A percentile compares a stretch with the other conserved stretches of the same genome.
phyloP scores from a whole-genome alignment of 768 basidiomycete genomes.

The Kwoniella mangroviensis region DNA sequence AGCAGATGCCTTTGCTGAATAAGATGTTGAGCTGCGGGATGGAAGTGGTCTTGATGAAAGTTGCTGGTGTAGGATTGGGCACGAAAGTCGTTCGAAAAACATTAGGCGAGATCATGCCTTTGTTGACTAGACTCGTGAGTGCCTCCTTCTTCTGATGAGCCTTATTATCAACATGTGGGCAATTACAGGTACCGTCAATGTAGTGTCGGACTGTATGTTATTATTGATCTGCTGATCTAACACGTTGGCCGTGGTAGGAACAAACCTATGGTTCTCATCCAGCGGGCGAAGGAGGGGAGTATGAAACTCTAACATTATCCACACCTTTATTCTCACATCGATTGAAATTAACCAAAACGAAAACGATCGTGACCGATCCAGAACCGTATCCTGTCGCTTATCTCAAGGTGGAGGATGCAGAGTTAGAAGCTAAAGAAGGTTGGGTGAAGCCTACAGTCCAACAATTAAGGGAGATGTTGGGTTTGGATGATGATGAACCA shows the following conservation, averaged over 20 bases:
- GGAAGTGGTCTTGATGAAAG: slow-evolving; percentile 86
- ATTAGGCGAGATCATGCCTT: slow-evolving; percentile 73
- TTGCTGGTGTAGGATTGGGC: slow-evolving; percentile 89
- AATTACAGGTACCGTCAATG: too few relatives aligned
- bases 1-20: slow-evolving; percentile 79
- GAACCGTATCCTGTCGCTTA: slow-evolving; percentile 82
- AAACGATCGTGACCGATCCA: slow-evolving; percentile 70
- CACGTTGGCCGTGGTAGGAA: slow-evolving; percentile 63
- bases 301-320: slow-evolving; percentile 89
- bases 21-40: slow-evolving; percentile 83
- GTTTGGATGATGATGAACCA: slow-evolving; percentile 26
- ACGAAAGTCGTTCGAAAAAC: slow-evolving; percentile 77
- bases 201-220: neutral
- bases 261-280: slow-evolving; percentile 83
- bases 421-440: slow-evolving; percentile 65
- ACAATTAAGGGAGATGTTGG: slow-evolving; percentile 48
- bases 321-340: slow-evolving; percentile 82
- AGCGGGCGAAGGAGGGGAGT: slow-evolving; percentile 98
- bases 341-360: slow-evolving; percentile 70
- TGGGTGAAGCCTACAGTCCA: slow-evolving; percentile 35
- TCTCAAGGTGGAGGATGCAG: slow-evolving; percentile 74
- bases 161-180: too few relatives aligned
- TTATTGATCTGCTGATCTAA: neutral
- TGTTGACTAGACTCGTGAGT: slow-evolving; percentile 72
- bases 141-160: too few relatives aligned